These are phyloP conservation scores for Ophiobolus disseminans DNA, from an alignment of 2,329 filamentous ascomycete genomes.

Conservation along the genomic window DNA sequence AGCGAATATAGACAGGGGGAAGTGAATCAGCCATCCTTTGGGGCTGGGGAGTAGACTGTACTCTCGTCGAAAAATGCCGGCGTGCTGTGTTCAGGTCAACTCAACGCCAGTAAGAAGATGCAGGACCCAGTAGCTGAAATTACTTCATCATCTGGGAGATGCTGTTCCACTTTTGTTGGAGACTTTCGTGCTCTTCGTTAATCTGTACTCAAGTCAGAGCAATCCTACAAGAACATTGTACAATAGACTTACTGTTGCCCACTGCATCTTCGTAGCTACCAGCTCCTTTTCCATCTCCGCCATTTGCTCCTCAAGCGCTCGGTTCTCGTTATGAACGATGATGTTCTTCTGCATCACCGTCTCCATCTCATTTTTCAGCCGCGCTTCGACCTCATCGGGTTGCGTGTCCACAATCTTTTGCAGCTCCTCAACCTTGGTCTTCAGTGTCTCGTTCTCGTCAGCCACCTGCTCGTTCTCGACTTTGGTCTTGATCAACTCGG, in stretches of 20 bases:
- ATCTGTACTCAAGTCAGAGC: conserved; percentile 45
- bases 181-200: conserved; percentile 56
- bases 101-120: conserved; percentile 26
- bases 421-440: conserved; percentile 83
- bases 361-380: conserved; percentile 85
- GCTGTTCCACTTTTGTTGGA: conserved; percentile 59
- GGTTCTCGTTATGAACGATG: conserved; percentile 93
- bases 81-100: conserved; percentile 30
- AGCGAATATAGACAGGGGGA: conserved; percentile 42
- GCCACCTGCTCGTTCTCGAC: conserved; percentile 89
- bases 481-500: conserved; percentile 88
- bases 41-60: conserved; percentile 28
- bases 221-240: not conserved
- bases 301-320: conserved; percentile 85
- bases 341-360: conserved; percentile 90
- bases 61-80: conserved; percentile 25
- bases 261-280: conserved; percentile 91
- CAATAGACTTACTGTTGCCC: conserved; percentile 79
- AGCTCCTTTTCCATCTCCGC: conserved; percentile 90
- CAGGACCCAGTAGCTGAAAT: conserved; percentile 16
- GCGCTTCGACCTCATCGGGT: conserved; percentile 83
- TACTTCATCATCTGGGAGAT: conserved; percentile 55
- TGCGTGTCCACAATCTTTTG: conserved; percentile 88
- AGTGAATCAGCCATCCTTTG: conserved; percentile 35
- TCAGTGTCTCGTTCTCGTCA: conserved; percentile 88